Conservation (phyloP, 192 early-diverging fungal species). For the Lobulomyces angularis region DNA sequence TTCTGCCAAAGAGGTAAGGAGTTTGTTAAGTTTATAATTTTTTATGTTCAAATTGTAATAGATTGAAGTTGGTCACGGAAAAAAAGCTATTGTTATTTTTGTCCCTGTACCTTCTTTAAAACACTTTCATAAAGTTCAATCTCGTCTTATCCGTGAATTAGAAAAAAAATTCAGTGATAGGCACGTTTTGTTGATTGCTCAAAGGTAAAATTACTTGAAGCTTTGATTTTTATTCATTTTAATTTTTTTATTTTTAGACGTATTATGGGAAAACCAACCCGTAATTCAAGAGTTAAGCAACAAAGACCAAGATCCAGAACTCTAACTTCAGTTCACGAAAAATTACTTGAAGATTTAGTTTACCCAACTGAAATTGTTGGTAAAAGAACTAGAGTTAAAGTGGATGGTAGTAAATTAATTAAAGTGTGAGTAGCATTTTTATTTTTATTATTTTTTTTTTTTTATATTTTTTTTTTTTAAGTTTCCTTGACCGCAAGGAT, state of each 20-base stretch:
- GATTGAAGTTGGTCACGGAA: slow-evolving; percentile 84
- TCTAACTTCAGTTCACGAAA: slow-evolving; percentile 90
- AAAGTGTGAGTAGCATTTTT: slow-evolving; percentile 62
- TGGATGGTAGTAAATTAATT: slow-evolving; percentile 85
- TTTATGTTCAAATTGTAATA: slow-evolving; percentile 14
- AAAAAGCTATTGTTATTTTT: slow-evolving; percentile 93
- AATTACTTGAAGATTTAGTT: slow-evolving; percentile 92
- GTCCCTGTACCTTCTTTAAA: slow-evolving; percentile 91
- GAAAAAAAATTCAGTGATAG: slow-evolving; percentile 99
- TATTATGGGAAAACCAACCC: slow-evolving; percentile 87
- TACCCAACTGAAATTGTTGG: slow-evolving; percentile 99
- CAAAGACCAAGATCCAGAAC: slow-evolving; percentile 91
- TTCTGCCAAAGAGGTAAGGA: slow-evolving; percentile 81
- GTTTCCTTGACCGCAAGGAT: slow-evolving; percentile 95
- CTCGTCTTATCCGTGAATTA: slow-evolving; percentile 91
- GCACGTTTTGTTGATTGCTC: slow-evolving; percentile 87
- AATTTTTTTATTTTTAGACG: too few relatives aligned
- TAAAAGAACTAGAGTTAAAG: slow-evolving; percentile 92
- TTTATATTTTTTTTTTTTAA: slow-evolving; percentile 9
- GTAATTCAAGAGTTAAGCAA: slow-evolving; percentile 81
- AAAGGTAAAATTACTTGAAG: too few relatives aligned
- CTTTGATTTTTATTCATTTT: too few relatives aligned
- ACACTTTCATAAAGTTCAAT: slow-evolving; percentile 93
- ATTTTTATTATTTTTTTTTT: neutral
- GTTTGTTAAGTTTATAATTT: slow-evolving; percentile 2